Evolutionary conservation across 2,329 filamentous ascomycete genomes (phyloP), one percentile per base, ranked within the genome.

Genomic region (Colletotrichum plurivorum): DNA sequence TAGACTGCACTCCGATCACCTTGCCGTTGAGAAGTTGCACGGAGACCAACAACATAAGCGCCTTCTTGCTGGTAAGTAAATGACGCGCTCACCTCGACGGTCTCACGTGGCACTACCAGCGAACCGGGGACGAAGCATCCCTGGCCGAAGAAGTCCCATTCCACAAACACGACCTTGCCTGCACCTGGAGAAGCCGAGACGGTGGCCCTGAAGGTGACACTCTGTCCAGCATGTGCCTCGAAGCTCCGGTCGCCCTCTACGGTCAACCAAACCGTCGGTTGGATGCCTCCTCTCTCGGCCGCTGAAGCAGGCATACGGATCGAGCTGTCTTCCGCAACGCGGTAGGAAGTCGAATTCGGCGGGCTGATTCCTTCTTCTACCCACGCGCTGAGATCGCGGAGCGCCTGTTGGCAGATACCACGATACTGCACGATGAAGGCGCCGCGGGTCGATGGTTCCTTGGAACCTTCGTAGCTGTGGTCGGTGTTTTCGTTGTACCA

Each of bases 401-500:
- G 60, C n/a, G 72, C 69, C 20, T 75, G 73, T 25, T 74, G 53
- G 12, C 64, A 59, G 2, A 73, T 56, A 2, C 70, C 71, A 7
- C 63, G 57, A 5, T 71, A 75, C 18, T 70, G 48, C 6, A 74
- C 63, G 6, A 67, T 36, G 1, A 56, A 22, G 8, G n/a, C n/a
- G 15, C 5, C 25, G 13, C 53, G 53, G 13, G 8, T 31, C 27
- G 13, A 10, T 22, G 51, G 31, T 13, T 25, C 18, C n/a, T 48
- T 46, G 7, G 25, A 46, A 2, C 57, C 68, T 10, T 64, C 61
- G 41, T 72, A 70, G 20, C 27, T 27, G 31, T 75, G 74, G 4
- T 75, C 67, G 4, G 69, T 65, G 9, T 74, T 71, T 12, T 73
- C 73, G 22, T 36, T 68, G 63, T 65, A 75, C 49, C 71, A 72